These are phyloP conservation scores for Litsea cubeba DNA, from an alignment of 164 flowering plant genomes.

Conservation along the genomic window DNA sequence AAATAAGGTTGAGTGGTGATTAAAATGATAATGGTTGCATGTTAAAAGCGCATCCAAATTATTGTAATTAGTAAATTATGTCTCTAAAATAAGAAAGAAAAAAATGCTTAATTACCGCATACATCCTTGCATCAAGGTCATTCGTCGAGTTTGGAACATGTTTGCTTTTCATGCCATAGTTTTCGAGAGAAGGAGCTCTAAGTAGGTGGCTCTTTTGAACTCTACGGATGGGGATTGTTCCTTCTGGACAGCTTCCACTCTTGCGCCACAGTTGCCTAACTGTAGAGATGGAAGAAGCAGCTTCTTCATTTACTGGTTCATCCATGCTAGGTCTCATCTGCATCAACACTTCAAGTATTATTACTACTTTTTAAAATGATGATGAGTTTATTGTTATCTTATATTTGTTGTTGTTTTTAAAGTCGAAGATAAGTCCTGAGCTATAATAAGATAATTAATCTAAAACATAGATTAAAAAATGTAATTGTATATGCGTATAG, in stretches of 20 bases:
- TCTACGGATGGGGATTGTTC: constrained; percentile 53
- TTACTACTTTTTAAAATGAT: not conserved
- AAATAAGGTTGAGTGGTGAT: too few relatives aligned
- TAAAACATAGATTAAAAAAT: too few relatives aligned
- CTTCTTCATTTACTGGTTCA: not conserved
- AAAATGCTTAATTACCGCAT: not conserved
- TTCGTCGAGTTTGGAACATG: not conserved
- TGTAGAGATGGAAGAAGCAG: not conserved
- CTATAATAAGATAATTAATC: too few relatives aligned
- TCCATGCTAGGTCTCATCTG: constrained; percentile 4
- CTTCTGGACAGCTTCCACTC: constrained; percentile 56
- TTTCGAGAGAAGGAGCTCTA: not conserved
- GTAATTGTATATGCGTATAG: too few relatives aligned
- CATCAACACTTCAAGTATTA: not conserved
- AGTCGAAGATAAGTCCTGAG: too few relatives aligned
- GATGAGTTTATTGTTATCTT: too few relatives aligned
- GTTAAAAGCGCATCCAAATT: not conserved
- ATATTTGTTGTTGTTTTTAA: too few relatives aligned
- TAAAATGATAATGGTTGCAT: too few relatives aligned
- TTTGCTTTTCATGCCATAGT: constrained; percentile 23
- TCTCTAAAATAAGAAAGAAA: not conserved
- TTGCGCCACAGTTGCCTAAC: constrained; percentile 31
- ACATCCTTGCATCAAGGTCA: not conserved
- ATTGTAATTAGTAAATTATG: not conserved
- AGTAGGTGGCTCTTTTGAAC: constrained; percentile 8